Evolutionary conservation across 768 basidiomycete species (phyloP).

Genomic region (Mycena alexandri): DNA sequence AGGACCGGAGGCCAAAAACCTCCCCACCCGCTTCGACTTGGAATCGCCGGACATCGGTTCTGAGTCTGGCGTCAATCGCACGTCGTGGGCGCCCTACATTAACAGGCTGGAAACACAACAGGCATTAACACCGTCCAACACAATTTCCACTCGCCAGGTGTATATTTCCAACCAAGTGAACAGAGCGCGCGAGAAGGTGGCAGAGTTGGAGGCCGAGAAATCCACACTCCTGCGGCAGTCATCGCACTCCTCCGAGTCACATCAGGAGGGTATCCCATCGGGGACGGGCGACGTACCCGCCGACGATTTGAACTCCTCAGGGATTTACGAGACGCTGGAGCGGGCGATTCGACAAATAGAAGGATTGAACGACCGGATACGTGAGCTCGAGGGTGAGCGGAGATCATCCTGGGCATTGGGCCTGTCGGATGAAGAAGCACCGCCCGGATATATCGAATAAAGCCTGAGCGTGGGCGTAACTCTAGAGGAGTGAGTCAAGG

Average conservation of each 20-base stretch:
- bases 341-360: not conserved
- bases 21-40: not conserved
- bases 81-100: not conserved
- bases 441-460: not conserved
- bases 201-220: slow-evolving; percentile 14
- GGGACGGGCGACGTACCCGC: not conserved
- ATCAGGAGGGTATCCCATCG: not conserved
- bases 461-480: not conserved
- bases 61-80: not conserved
- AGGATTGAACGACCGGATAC: not conserved
- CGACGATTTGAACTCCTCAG: not conserved
- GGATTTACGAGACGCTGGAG: not conserved
- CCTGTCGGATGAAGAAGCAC: not conserved
- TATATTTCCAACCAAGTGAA: slow-evolving; percentile 28
- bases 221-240: slow-evolving; percentile 5
- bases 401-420: slow-evolving; percentile 8
- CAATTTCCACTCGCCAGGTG: slow-evolving; percentile 14
- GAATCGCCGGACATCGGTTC: not conserved
- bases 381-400: not conserved
- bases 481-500: too few relatives aligned
- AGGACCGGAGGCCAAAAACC: not conserved
- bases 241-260: slow-evolving; percentile 6
- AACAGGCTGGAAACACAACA: too few relatives aligned
- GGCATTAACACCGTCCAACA: too few relatives aligned
- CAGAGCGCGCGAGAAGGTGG: slow-evolving; percentile 25